These are phyloP conservation scores for Xylaria digitata DNA, from an alignment of 2,329 filamentous ascomycete species.

Conservation along the genomic window DNA sequence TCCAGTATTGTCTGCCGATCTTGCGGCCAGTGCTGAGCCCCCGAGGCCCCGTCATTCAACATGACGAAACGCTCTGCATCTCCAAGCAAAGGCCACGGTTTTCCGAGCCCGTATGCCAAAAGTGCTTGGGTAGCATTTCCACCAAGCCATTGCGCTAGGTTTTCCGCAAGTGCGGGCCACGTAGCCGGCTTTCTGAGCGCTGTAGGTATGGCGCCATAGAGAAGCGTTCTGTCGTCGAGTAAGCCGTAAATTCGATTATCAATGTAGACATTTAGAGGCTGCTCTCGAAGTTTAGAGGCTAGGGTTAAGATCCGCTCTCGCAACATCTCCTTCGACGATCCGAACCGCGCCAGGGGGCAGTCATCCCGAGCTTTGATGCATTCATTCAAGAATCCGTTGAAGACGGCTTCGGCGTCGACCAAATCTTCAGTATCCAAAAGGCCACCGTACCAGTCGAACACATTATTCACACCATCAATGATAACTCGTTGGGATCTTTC, in stretches of 20 bases:
- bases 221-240: slow-evolving; percentile 53
- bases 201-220: slow-evolving; percentile 54
- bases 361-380: slow-evolving; percentile 60
- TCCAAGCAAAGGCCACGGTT: slow-evolving; percentile 37
- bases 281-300: slow-evolving; percentile 50
- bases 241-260: slow-evolving; percentile 55
- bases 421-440: slow-evolving; percentile 54
- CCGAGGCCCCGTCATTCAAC: slow-evolving; percentile 50
- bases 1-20: slow-evolving; percentile 51
- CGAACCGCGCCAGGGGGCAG: slow-evolving; percentile 57
- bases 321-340: slow-evolving; percentile 52
- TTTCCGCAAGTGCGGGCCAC: slow-evolving; percentile 53
- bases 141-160: slow-evolving; percentile 51
- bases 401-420: slow-evolving; percentile 57
- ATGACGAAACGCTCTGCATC: slow-evolving; percentile 48
- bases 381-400: slow-evolving; percentile 57
- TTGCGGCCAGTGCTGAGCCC: slow-evolving; percentile 51
- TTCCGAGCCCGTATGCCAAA: slow-evolving; percentile 49
- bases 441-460: slow-evolving; percentile 56
- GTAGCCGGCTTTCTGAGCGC: slow-evolving; percentile 53
- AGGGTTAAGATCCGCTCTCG: slow-evolving; percentile 50
- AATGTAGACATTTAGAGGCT: slow-evolving; percentile 58
- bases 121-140: slow-evolving; percentile 57
- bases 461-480: slow-evolving; percentile 51
- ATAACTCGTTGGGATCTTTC: slow-evolving; percentile 52